Evolutionary conservation across 768 basidiomycete species (phyloP).

Genomic region (Agaricus sinodeliciosus): DNA sequence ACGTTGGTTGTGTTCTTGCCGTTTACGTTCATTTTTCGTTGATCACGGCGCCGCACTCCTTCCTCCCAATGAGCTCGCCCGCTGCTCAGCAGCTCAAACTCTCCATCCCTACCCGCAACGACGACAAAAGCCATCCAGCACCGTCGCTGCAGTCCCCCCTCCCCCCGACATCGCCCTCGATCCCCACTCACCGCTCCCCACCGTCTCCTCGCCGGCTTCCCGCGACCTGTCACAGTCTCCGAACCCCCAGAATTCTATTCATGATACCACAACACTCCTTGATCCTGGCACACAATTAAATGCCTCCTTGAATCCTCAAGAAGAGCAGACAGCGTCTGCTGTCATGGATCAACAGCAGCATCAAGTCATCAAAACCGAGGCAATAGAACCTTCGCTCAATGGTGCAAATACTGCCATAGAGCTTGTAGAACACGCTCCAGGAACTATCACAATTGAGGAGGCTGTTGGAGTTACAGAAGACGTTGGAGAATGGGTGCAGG

Average conservation of each 20-base stretch:
- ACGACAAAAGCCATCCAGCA: conserved; percentile 10
- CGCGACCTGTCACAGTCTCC: conserved; percentile 9
- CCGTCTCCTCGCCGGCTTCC: conserved; percentile 12
- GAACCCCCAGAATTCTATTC: background rate
- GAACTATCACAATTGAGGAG: conserved; percentile 25
- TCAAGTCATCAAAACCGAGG: conserved; percentile 28
- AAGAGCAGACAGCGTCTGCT: background rate
- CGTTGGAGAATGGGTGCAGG: conserved; percentile 52
- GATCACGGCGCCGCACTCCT: conserved; percentile 20
- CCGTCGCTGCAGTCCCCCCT: conserved; percentile 24
- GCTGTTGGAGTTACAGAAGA: conserved; percentile 43
- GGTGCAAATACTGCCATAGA: conserved; percentile 37
- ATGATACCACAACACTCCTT: background rate
- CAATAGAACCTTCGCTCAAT: conserved; percentile 23
- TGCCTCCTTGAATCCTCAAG: background rate
- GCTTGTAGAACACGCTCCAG: conserved; percentile 37
- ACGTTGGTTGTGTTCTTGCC: conserved; percentile 3
- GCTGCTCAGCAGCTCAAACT: conserved; percentile 11
- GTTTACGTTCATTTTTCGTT: conserved; percentile 24
- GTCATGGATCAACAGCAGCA: conserved; percentile 10
- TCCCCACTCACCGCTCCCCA: conserved; percentile 21
- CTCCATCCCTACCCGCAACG: background rate
- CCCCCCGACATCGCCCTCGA: conserved; percentile 21
- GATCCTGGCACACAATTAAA: background rate
- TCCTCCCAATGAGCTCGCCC: conserved; percentile 11